These are phyloP conservation scores for Pelargonium australe DNA, from an alignment of 441 rosid species.

Conservation along the genomic window DNA sequence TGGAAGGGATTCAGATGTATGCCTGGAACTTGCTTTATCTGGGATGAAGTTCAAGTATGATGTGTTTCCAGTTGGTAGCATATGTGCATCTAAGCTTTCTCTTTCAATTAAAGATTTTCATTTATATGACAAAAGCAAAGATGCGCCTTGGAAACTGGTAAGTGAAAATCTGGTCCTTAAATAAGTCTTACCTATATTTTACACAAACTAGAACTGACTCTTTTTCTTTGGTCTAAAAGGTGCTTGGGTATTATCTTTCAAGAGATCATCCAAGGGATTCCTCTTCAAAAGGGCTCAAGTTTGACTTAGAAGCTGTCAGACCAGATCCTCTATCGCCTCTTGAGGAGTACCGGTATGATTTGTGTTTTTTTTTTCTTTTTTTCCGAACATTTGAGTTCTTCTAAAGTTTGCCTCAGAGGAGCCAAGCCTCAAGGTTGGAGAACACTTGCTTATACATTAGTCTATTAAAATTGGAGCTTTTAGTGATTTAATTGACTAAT, in stretches of 20 bases:
- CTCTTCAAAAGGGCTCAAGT: constrained; percentile 71
- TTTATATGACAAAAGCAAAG: constrained; percentile 64
- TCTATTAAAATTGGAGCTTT: background rate
- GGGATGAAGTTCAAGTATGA: constrained; percentile 62
- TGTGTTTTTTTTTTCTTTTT: too few relatives aligned
- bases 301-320: constrained; percentile 83
- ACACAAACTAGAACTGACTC: constrained; percentile 20
- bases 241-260: constrained; percentile 70
- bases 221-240: constrained; percentile 40
- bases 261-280: constrained; percentile 90
- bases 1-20: constrained; percentile 56
- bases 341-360: constrained; percentile 70
- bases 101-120: constrained; percentile 66
- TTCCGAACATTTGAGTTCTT: background rate
- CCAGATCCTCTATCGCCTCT: constrained; percentile 88
- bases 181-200: constrained; percentile 11
- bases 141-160: constrained; percentile 89
- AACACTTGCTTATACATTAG: background rate
- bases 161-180: constrained; percentile 15
- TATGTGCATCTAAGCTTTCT: constrained; percentile 62
- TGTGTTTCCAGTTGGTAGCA: constrained; percentile 56
- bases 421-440: background rate
- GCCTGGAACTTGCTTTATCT: constrained; percentile 64
- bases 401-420: constrained; percentile 6
- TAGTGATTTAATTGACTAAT: background rate